Conservation (phyloP, 441 rosid genomes). For the Kokia cookei region DNA sequence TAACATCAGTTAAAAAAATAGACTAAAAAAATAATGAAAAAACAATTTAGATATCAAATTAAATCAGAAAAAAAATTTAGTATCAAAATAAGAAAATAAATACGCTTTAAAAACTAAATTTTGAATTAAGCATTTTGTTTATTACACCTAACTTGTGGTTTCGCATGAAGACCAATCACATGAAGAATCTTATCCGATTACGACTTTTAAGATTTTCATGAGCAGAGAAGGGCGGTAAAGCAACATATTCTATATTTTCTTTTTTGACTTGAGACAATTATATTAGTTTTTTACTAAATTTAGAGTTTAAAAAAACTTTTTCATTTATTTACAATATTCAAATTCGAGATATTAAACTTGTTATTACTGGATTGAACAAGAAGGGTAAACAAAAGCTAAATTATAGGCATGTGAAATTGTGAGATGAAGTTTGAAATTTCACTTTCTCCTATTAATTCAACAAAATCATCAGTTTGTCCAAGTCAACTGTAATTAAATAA, state of each 20-base stretch:
- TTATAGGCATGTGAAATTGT: not conserved
- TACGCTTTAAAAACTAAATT: too few relatives aligned
- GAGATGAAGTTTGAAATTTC: constrained; percentile 43
- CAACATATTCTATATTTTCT: not conserved
- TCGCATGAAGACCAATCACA: constrained; percentile 27
- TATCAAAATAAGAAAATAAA: not conserved
- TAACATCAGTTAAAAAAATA: too few relatives aligned
- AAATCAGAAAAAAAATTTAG: too few relatives aligned
- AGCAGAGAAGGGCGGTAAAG: constrained; percentile 21
- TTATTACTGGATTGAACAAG: too few relatives aligned
- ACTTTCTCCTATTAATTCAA: constrained; percentile 18
- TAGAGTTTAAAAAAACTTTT: too few relatives aligned
- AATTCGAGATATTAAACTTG: too few relatives aligned
- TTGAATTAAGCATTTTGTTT: too few relatives aligned
- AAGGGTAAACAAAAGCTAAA: not conserved
- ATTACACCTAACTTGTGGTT: constrained; percentile 7
- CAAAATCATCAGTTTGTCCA: constrained; percentile 15
- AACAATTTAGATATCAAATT: too few relatives aligned
- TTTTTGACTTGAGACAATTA: too few relatives aligned
- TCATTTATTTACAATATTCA: too few relatives aligned
- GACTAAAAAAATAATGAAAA: too few relatives aligned
- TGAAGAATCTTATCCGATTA: constrained; percentile 39
- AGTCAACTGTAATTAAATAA: constrained; percentile 18
- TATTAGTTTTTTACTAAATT: too few relatives aligned
- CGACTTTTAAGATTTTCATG: constrained; percentile 28